These are phyloP conservation scores for Cryptosporidium ryanae DNA, from an alignment of 169 alveolate genomes.

Conservation along the genomic window DNA sequence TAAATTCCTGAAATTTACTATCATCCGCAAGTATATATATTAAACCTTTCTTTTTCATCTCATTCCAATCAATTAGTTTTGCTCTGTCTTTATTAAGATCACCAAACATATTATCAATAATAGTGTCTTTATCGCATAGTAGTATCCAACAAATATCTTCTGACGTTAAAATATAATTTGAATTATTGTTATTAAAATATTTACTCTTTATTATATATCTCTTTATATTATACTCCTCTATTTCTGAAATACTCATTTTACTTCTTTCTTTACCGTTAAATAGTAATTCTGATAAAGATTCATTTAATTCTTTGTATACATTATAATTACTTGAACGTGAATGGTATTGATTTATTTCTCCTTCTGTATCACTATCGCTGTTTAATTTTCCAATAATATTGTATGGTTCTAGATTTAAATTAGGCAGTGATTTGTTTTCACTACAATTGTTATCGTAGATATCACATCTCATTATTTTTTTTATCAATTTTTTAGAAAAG, in stretches of 20 bases:
- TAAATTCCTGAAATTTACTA: constrained; percentile 34
- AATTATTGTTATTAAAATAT: constrained; percentile 11
- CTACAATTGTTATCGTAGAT: neutral
- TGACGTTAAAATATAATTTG: constrained; percentile 4
- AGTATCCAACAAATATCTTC: constrained; percentile 72
- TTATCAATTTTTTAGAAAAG: constrained; percentile 30
- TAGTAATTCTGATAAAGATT: constrained; percentile 15
- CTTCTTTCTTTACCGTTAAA: neutral
- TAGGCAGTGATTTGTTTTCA: neutral
- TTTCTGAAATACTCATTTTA: constrained; percentile 17
- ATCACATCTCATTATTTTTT: neutral
- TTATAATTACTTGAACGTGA: neutral
- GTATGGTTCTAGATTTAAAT: constrained; percentile 33
- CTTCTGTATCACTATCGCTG: neutral
- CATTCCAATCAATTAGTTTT: constrained; percentile 28
- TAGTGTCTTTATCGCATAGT: constrained; percentile 26
- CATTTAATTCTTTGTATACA: neutral
- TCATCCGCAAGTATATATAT: constrained; percentile 17
- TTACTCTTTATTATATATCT: constrained; percentile 25
- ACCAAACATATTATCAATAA: constrained; percentile 27
- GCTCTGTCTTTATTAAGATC: neutral
- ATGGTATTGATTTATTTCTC: neutral
- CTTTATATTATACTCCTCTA: constrained; percentile 49
- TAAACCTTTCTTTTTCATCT: constrained; percentile 13
- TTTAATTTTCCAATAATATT: neutral